A percentile compares a stretch with the other conserved stretches of the same genome.
Conservation (phyloP, 1,284 basidiomycete genomes). For the Marasmius tenuissimus region DNA sequence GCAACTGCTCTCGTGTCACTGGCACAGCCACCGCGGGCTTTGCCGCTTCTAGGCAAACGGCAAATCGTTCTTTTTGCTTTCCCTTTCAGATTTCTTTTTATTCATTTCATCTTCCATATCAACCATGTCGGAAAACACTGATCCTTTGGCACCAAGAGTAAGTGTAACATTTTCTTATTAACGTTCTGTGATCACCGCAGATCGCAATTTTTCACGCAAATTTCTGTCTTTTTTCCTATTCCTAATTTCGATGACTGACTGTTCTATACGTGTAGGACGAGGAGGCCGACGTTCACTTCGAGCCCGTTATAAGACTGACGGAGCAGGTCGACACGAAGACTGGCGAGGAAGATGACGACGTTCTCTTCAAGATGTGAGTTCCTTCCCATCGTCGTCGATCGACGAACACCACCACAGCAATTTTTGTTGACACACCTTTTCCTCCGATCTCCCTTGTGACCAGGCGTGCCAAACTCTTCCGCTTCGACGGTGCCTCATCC, state of each 20-base stretch:
- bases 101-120: conserved; percentile 18
- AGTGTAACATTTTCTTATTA: conserved; percentile 25
- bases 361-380: conserved; percentile 94
- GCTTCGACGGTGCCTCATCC: conserved; percentile 78
- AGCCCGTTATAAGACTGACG: conserved; percentile 97
- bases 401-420: conserved; percentile 7
- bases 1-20: neutral
- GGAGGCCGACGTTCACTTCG: conserved; percentile 89
- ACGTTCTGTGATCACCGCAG: neutral
- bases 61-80: conserved; percentile 27
- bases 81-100: conserved; percentile 26
- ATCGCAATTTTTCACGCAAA: neutral
- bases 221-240: conserved; percentile 6
- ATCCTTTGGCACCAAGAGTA: conserved; percentile 71
- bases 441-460: conserved; percentile 3
- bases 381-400: conserved; percentile 25
- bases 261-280: conserved; percentile 57
- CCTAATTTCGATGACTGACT: conserved; percentile 6
- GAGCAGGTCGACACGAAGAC: conserved; percentile 96
- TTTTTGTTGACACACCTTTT: conserved; percentile 19
- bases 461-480: conserved; percentile 98
- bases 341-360: conserved; percentile 92
- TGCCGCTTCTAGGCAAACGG: conserved; percentile 4
- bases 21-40: conserved; percentile 3
- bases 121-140: conserved; percentile 61